These are phyloP conservation scores for Volutella citrinella DNA, from an alignment of 2,329 filamentous ascomycete genomes.

Conservation along the genomic window DNA sequence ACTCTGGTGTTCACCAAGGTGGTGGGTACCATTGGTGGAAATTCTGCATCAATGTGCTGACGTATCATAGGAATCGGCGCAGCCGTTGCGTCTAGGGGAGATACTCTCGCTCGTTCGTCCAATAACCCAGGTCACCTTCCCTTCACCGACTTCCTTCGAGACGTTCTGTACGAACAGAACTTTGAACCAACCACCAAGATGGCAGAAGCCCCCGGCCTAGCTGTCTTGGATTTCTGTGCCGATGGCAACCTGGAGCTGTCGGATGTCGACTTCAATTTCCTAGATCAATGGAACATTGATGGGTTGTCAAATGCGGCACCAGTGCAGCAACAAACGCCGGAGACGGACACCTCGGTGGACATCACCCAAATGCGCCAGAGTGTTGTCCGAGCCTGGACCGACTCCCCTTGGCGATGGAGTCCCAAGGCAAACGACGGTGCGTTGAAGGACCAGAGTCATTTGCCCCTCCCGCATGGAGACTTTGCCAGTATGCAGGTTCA, in stretches of 20 bases:
- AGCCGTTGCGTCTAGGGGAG: no score
- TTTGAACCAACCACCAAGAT: constrained; percentile 31
- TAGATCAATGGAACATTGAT: constrained; percentile 46
- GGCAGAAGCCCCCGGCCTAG: constrained; percentile 39
- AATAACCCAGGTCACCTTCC: no score
- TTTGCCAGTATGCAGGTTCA: constrained; percentile 37
- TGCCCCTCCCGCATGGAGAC: constrained; percentile 41
- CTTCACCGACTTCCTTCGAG: constrained; percentile 50
- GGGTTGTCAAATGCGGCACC: constrained; percentile 29
- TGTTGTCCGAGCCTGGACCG: constrained; percentile 47
- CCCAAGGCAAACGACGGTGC: constrained; percentile 42
- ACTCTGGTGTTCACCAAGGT: no score
- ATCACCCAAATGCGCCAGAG: constrained; percentile 45
- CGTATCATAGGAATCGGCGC: no score
- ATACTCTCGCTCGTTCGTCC: no score
- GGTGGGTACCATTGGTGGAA: no score
- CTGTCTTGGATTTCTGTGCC: constrained; percentile 49
- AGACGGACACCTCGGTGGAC: constrained; percentile 38
- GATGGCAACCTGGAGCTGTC: constrained; percentile 49
- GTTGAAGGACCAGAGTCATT: constrained; percentile 42
- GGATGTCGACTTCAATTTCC: constrained; percentile 49
- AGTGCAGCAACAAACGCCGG: constrained; percentile 20
- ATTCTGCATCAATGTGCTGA: no score
- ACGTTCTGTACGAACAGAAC: constrained; percentile 48
- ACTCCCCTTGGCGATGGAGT: constrained; percentile 50